Evolutionary conservation across 805 yeast genomes (phyloP), one percentile per base, ranked within the genome.

Genomic region (Zygoascus flipseniorum): DNA sequence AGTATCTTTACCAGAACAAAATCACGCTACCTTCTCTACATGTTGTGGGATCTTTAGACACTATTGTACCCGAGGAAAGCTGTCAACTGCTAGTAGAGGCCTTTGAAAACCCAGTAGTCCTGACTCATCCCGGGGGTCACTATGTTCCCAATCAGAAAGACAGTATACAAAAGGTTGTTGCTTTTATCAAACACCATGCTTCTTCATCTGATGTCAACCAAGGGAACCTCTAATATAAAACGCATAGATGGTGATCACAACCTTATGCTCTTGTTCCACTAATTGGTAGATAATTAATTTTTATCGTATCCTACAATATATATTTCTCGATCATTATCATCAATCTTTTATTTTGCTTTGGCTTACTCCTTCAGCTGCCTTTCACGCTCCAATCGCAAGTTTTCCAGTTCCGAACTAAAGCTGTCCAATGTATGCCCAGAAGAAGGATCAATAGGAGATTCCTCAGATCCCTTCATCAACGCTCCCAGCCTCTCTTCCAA

Each of bases 101-200:
- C 41, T 79, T 84, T 19, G 70, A 66, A 10, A 64, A 68, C 23
- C 71, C 86, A 5, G 73, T 69, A 4, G 62, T 72, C 13, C 71
- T 85, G 55, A 84, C 79, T 58, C 99, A 92, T 64, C 97, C 97
- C 9, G 98, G 99, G 56, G 97, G 98, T 1, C 99, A 92, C 65
- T 89, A 86, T 71, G 96, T 92, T 47, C 99, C 98, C 31, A 89
- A 88, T 69, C 84, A 89, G 49, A 86, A 86, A 67, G 79, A 76
- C 53, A 67, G 74, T 50, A 60, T 71, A 13, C 61, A 58, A 10
- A 56, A 62, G 2, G 69, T 71, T 8, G 58, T 61, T 2, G 58
- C 59, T 8, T 72, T 71, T 61, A 52, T 68, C 6, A 43, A 44
- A 39, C 6, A 42, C 13, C 13, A 42, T 42, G 26, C 44, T 35